A percentile compares a stretch with the other conserved stretches of the same genome.
Conservation (phyloP, 306 rosid species). For the Fragaria iinumae region DNA sequence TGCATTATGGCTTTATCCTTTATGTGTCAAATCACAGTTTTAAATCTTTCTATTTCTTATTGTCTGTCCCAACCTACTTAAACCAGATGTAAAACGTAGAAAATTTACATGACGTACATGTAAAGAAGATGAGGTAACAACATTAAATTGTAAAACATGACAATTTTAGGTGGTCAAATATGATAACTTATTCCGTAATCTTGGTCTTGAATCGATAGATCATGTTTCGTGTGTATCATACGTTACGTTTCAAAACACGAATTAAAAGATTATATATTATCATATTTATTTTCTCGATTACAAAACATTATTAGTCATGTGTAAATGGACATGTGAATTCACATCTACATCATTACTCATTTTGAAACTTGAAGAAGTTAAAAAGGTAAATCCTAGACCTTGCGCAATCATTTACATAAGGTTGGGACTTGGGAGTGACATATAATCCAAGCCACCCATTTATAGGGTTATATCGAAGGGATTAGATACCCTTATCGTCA, state of each 20-base stretch:
- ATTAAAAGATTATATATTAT: too few relatives aligned
- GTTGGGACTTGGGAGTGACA: not conserved
- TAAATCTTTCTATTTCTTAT: not conserved
- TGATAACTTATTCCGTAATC: too few relatives aligned
- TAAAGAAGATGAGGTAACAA: not conserved
- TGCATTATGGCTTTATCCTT: not conserved
- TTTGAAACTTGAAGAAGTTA: not conserved
- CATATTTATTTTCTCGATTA: too few relatives aligned
- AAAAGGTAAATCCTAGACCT: not conserved
- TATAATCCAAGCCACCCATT: slow-evolving; percentile 2
- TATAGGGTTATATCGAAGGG: not conserved
- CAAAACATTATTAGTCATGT: too few relatives aligned
- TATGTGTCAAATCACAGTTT: not conserved
- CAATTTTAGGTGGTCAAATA: too few relatives aligned
- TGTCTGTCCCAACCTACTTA: not conserved
- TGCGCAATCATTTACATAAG: not conserved
- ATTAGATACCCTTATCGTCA: slow-evolving; percentile 7
- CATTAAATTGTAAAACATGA: not conserved
- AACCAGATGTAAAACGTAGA: not conserved
- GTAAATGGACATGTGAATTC: too few relatives aligned
- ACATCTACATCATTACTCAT: not conserved
- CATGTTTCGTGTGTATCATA: too few relatives aligned
- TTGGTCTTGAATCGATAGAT: too few relatives aligned
- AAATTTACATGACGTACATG: not conserved
- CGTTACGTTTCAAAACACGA: too few relatives aligned